These are phyloP conservation scores for Verticillium alfalfae DNA, from an alignment of 2,329 filamentous ascomycete species.

Conservation along the genomic window DNA sequence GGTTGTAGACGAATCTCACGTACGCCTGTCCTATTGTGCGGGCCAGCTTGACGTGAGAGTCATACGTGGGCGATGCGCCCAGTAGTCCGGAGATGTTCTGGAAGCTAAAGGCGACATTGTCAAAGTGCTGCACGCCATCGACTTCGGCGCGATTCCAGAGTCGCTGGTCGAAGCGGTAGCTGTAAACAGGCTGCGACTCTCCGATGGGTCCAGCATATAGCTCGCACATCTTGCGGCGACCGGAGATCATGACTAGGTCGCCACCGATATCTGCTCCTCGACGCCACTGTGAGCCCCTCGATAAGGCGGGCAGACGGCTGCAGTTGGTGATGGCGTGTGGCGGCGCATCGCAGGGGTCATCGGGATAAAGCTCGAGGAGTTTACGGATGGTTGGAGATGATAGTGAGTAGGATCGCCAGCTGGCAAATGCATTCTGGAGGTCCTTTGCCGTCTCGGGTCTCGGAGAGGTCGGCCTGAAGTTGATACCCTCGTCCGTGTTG, in stretches of 20 bases:
- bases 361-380: constrained; percentile 40
- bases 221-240: constrained; percentile 37
- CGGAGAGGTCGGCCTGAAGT: constrained; percentile 29
- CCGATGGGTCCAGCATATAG: constrained; percentile 22
- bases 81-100: constrained; percentile 42
- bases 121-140: constrained; percentile 39
- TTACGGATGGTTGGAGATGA: constrained; percentile 35
- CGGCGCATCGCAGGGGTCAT: constrained; percentile 38
- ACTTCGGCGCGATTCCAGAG: constrained; percentile 32
- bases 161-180: constrained; percentile 44
- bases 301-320: constrained; percentile 13
- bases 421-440: constrained; percentile 31
- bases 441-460: constrained; percentile 33
- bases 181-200: constrained; percentile 30
- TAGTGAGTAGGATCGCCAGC: constrained; percentile 39
- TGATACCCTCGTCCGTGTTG: constrained; percentile 42
- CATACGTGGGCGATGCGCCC: constrained; percentile 36
- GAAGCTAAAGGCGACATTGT: constrained; percentile 44
- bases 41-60: constrained; percentile 27
- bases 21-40: constrained; percentile 33
- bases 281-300: constrained; percentile 35
- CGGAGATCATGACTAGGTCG: constrained; percentile 42
- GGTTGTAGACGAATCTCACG: constrained; percentile 33
- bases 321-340: constrained; percentile 35
- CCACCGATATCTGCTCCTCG: constrained; percentile 37